Percentiles rank a stretch among this genome's conserved stretches.
phyloP scores from a whole-genome alignment of 768 basidiomycete species.

The Macrolepiota albuminosa region DNA sequence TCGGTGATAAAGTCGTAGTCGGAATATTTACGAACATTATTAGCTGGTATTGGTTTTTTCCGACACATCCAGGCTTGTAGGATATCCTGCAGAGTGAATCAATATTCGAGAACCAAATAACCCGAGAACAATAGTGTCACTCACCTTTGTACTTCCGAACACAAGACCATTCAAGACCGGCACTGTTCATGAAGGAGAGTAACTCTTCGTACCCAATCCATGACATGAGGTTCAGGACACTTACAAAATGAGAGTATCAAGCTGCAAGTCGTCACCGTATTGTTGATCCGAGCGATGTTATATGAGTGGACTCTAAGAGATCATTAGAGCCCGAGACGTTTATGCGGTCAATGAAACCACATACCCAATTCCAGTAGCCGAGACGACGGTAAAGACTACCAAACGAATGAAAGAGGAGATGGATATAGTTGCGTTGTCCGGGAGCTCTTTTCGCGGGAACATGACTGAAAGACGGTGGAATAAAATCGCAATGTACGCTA shows the following conservation, averaged over 20 bases:
- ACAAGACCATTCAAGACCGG: not conserved
- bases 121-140: not conserved
- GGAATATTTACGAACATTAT: not conserved
- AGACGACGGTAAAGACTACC: conserved; percentile 3
- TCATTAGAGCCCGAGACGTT: not conserved
- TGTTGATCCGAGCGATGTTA: conserved; percentile 1
- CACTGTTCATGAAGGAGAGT: not conserved
- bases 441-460: not conserved
- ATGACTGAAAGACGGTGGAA: not conserved
- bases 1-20: not conserved
- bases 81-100: not conserved
- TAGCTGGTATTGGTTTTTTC: not conserved
- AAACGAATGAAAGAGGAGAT: conserved; percentile 1
- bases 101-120: too few species aligned
- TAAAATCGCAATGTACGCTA: not conserved
- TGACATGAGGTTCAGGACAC: not conserved
- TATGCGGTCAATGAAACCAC: not conserved
- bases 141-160: not conserved
- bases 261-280: conserved; percentile 5
- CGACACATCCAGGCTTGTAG: not conserved
- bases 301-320: not conserved
- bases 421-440: not conserved
- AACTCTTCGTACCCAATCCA: not conserved
- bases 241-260: conserved; percentile 1
- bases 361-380: conserved; percentile 3